Evolutionary conservation across 371 early-diverging fungal species (phyloP), one percentile per base, ranked within the genome.

Genomic region (Coemansia sp.): DNA sequence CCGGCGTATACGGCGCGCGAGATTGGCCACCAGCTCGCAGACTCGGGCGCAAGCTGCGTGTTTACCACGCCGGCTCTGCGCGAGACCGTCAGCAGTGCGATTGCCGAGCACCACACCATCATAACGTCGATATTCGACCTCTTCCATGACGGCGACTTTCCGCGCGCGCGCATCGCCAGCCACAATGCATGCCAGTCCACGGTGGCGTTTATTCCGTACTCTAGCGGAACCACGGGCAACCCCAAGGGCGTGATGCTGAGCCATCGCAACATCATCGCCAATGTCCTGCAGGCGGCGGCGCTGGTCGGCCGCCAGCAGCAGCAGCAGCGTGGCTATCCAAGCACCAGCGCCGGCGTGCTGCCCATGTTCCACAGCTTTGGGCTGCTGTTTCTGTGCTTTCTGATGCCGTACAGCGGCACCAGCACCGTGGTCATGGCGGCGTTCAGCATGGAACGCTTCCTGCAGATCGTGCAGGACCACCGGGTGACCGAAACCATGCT

Each of bases 181-280:
- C 38, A 47, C n/a, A 38, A 39, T 0, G 59, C 41, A 1, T 30
- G 10, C 13, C 39, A 41, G 8, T 32, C 38, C 0, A 70, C 65
- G 13, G 57, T 65, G 16, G 93, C 93, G 8, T 86, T 88, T 62
- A 81, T 95, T 32, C 89, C 89, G 71, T 95, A 91, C 80, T 91
- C 92, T 3, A 88, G 89, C 14, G 96, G 96, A 30, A 95, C 94
- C 7, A 93, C 94, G 0, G 81, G 81, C 3, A 9, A 48, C 30
- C 69, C 82, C 32, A 83, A 83, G 67, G 90, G 89, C n/a, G 90
- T 84, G 9, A 62, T 87, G 57, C 73, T 87, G 6, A 81, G 85
- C 10, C 88, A 89, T 67, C 57, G 58, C 55, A 89, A 87, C 77
- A 62, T 85, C 5, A 61, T 85, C 10, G 67, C 82, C 30, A 61